Evolutionary conservation across 108 stramenopile species (phyloP), one percentile per base, ranked within the genome.

Genomic region (Cylindrotheca fusiformis): DNA sequence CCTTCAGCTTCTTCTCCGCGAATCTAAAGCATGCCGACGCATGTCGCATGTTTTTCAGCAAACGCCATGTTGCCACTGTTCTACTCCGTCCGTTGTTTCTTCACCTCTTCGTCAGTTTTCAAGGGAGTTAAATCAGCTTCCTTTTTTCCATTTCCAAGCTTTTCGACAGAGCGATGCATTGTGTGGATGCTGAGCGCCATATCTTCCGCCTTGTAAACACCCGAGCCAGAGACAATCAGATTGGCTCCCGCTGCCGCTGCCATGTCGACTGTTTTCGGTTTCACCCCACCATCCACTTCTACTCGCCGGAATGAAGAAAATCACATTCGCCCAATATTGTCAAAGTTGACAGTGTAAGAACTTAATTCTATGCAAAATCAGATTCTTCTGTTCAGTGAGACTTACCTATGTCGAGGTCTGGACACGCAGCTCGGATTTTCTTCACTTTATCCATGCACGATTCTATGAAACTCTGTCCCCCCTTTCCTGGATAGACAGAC

Each of bases 401-500:
- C n/a, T n/a, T n/a, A n/a, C n/a, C n/a, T n/a, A 97, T 94, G 65
- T 91, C 71, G 49, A 94, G 31, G 53, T 78, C 47, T 1, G 96
- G 96, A 60, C 72, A 87, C 22, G 59, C 58, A 22, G 67, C 68
- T 12, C 96, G 68, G 21, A 97, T 48, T 20, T 65, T 58, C 26
- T 74, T 67, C n/a, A 96, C 90, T 75, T 94, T 96, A 19, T 68
- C 45, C 95, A 96, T 96, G 86, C 86, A 82, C 60, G 81, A 71
- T 47, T 60, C 59, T 79, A 95, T 97, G 60, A 97, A 97, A 5
- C 64, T 64, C 72, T 97, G 96, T 5, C 96, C 96, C 25, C 85
- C 80, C 26, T 88, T 88, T 17, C 96, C 96, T 46, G 96, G 96
- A 69, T 97, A 85, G 10, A 97, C 96, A 12, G 96, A 94, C 96